A percentile compares a stretch with the other conserved stretches of the same genome.
Evolutionary conservation across 2,329 filamentous ascomycete species (phyloP).

Genomic region (Sporothrix luriei): DNA sequence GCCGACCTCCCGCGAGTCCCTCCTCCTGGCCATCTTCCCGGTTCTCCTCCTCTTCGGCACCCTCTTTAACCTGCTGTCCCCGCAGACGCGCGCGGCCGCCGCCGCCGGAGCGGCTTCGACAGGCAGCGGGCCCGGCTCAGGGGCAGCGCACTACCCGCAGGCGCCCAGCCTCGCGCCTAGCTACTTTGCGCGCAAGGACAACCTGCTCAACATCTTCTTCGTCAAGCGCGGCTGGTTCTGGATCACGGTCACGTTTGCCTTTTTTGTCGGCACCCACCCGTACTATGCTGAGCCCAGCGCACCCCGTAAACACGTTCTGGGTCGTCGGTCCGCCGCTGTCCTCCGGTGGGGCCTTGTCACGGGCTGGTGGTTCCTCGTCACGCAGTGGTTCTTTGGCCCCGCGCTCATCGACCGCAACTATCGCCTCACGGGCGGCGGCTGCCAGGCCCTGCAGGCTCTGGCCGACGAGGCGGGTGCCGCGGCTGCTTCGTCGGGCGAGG

Average conservation of each 20-base stretch:
- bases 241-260: conserved; percentile 73
- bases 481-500: conserved; percentile 22
- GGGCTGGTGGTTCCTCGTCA: conserved; percentile 78
- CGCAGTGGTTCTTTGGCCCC: conserved; percentile 96
- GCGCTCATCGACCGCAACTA: conserved; percentile 89
- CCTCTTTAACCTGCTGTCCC: conserved; percentile 76
- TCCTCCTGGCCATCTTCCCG: conserved; percentile 73
- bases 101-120: conserved; percentile 57
- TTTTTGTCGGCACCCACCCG: conserved; percentile 71
- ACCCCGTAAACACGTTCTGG: conserved; percentile 31
- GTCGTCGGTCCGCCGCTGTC: conserved; percentile 53
- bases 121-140: conserved; percentile 34
- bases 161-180: conserved; percentile 60
- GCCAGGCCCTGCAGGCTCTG: conserved; percentile 60
- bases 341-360: conserved; percentile 74
- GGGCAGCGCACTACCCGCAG: conserved; percentile 43
- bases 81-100: conserved; percentile 63
- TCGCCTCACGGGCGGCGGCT: conserved; percentile 82
- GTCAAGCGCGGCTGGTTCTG: conserved; percentile 96
- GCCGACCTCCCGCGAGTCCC: conserved; percentile 68
- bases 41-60: conserved; percentile 77
- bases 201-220: conserved; percentile 88
- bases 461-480: conserved; percentile 49
- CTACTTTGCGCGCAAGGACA: conserved; percentile 94
- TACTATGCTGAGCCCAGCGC: conserved; percentile 34